Percentiles rank a stretch among this genome's conserved stretches.
Evolutionary conservation across 2,329 filamentous ascomycete species (phyloP).

Genomic region (Calonectria montana): DNA sequence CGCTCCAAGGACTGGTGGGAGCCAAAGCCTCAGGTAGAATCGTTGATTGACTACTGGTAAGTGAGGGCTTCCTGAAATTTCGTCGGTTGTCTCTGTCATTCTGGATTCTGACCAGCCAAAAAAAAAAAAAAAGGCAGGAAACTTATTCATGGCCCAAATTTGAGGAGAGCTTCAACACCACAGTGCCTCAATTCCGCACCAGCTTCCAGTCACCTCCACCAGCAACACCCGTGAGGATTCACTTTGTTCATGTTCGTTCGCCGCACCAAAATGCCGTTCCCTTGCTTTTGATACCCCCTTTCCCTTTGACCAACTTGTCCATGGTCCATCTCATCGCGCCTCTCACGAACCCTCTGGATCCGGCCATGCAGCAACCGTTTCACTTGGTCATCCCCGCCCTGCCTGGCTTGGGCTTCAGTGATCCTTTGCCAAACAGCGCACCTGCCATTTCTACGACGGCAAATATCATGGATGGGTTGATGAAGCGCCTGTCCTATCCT

Average conservation of each 20-base stretch:
- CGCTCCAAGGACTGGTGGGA: slow-evolving; percentile 66
- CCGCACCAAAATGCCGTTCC: slow-evolving; percentile 66
- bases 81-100: neutral
- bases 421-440: slow-evolving; percentile 63
- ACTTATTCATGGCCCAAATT: slow-evolving; percentile 72
- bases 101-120: slow-evolving; percentile 10
- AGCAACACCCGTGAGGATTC: slow-evolving; percentile 63
- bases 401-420: slow-evolving; percentile 75
- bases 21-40: slow-evolving; percentile 71
- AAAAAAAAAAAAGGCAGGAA: slow-evolving; percentile 64
- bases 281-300: slow-evolving; percentile 73
- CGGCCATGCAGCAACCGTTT: slow-evolving; percentile 62
- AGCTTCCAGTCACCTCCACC: slow-evolving; percentile 56
- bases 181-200: slow-evolving; percentile 74
- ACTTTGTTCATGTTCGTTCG: slow-evolving; percentile 73
- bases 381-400: slow-evolving; percentile 75
- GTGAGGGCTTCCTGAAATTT: slow-evolving; percentile 30
- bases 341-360: slow-evolving; percentile 64
- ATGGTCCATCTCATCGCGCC: slow-evolving; percentile 65
- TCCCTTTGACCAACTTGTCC: slow-evolving; percentile 73
- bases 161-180: slow-evolving; percentile 67
- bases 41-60: slow-evolving; percentile 74
- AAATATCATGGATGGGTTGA: slow-evolving; percentile 66
- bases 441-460: slow-evolving; percentile 65
- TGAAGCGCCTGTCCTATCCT: slow-evolving; percentile 69